Evolutionary conservation across 371 early-diverging fungal species (phyloP).

Genomic region (Zychaea mexicana): DNA sequence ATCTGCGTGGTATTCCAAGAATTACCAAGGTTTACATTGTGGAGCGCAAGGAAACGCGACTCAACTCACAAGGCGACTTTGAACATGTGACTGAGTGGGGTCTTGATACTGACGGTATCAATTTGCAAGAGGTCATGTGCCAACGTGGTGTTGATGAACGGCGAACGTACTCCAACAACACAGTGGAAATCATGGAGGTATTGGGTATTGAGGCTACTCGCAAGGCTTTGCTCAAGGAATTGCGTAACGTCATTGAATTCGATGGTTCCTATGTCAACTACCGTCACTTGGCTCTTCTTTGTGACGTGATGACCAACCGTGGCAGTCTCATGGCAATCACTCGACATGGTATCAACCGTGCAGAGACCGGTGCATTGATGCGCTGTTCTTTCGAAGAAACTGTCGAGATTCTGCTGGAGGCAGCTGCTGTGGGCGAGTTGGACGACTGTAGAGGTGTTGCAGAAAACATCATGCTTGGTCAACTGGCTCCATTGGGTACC

Average conservation of each 20-base stretch:
- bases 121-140: conserved; percentile 88
- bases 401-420: conserved; percentile 98
- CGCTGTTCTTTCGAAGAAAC: conserved; percentile 99
- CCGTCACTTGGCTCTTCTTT: conserved; percentile 95
- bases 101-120: conserved; percentile 98
- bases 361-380: conserved; percentile 96
- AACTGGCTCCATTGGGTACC: conserved; percentile 98
- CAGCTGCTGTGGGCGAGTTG: conserved; percentile 92
- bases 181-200: conserved; percentile 91
- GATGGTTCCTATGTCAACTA: conserved; percentile 99
- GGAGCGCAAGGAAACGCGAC: conserved; percentile 68
- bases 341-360: conserved; percentile 98
- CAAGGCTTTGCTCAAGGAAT: conserved; percentile 90
- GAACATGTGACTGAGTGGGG: conserved; percentile 77
- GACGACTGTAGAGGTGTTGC: conserved; percentile 97
- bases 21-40: conserved; percentile 94
- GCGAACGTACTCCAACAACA: conserved; percentile 92
- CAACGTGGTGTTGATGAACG: conserved; percentile 83
- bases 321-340: conserved; percentile 98
- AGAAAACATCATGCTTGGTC: conserved; percentile 99
- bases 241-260: conserved; percentile 96
- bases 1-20: conserved; percentile 89
- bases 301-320: conserved; percentile 98
- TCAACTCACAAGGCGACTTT: conserved; percentile 67
- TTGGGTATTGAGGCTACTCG: conserved; percentile 99